phyloP scores from a whole-genome alignment of 2,329 filamentous ascomycete genomes.

The Alternaria sp. region DNA sequence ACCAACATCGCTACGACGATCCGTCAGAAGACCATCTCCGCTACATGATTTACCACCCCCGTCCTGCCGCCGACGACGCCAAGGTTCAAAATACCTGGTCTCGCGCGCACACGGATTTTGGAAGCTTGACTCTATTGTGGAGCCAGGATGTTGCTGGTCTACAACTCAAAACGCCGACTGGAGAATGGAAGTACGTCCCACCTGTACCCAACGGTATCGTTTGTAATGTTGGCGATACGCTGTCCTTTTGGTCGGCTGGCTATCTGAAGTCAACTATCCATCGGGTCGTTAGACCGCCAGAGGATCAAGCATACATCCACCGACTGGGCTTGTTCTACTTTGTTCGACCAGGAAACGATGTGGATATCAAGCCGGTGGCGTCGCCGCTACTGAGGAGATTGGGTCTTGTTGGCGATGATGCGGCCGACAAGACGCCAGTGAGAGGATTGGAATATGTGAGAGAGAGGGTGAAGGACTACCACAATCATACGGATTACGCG shows the following conservation, averaged over 20 bases:
- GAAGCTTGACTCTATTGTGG: slow-evolving; percentile 57
- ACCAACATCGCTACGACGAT: slow-evolving; percentile 47
- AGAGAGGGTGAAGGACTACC: slow-evolving; percentile 54
- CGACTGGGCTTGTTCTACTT: slow-evolving; percentile 55
- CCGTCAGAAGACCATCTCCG: slow-evolving; percentile 52
- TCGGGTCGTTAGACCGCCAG: slow-evolving; percentile 58
- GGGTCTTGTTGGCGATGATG: slow-evolving; percentile 33
- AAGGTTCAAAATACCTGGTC: slow-evolving; percentile 54
- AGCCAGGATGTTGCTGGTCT: slow-evolving; percentile 58
- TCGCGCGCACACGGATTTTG: slow-evolving; percentile 60
- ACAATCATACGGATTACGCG: slow-evolving; percentile 51
- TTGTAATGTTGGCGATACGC: slow-evolving; percentile 58
- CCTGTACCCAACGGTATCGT: slow-evolving; percentile 59
- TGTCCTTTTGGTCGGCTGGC: slow-evolving; percentile 52
- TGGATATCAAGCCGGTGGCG: slow-evolving; percentile 48
- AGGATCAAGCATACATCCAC: slow-evolving; percentile 49
- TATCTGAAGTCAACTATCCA: slow-evolving; percentile 62
- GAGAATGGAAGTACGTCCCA: slow-evolving; percentile 59
- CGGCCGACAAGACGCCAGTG: slow-evolving; percentile 39
- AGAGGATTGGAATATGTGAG: slow-evolving; percentile 54
- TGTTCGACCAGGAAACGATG: slow-evolving; percentile 50
- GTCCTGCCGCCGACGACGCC: slow-evolving; percentile 47
- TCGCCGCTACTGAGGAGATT: slow-evolving; percentile 46
- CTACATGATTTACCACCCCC: slow-evolving; percentile 56
- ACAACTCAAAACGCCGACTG: slow-evolving; percentile 56